Evolutionary conservation across 2,329 filamentous ascomycete species (phyloP), one percentile per base, ranked within the genome.

Genomic region (Macrophomina pseudophaseolina): DNA sequence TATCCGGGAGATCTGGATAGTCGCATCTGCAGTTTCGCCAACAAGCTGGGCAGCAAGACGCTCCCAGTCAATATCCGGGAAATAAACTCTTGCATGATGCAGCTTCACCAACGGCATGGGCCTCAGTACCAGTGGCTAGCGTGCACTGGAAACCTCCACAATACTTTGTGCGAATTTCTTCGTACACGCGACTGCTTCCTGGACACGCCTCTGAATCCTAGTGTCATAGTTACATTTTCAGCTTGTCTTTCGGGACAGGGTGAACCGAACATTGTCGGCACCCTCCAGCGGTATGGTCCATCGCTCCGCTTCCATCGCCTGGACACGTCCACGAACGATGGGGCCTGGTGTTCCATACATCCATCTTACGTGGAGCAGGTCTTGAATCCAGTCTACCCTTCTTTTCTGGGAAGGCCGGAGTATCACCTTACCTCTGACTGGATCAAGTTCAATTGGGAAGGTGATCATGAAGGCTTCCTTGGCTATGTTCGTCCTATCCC

Each of bases 141-240:
- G 1, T 71, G 70, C 16, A 69, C 70, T 7, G 66, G 69, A 2
- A 68, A 76, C 40, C 65, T 79, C 12, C 71, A 70, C 2, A 66
- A 65, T 4, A 72, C 74, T 23, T 59, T 77, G 0, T 73, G 72
- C 68, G 75, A 77, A 51, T 76, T 76, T 46, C 44, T 77, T n/a
- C 70, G 70, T 1, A 72, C 72, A 1, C 74, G 74, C 18, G 76
- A 79, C 48, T 79, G 75, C 64, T 76, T 78, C 64, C 7, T 68
- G 4, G 66, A 74, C 28, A 68, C 65, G 1, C 68, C 54, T 11
- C 64, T 67, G 1, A 67, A 63, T 2, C 69, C 71, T 11, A 68
- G 59, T 40, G 5, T 78, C 3, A 64, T 69, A 7, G 65, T 75
- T 23, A 40, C 66, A 1, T 68, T 74, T 42, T 65, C 67, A 5